These are phyloP conservation scores for Apiospora rasikravindrae DNA, from an alignment of 2,329 filamentous ascomycete species.

Conservation along the genomic window DNA sequence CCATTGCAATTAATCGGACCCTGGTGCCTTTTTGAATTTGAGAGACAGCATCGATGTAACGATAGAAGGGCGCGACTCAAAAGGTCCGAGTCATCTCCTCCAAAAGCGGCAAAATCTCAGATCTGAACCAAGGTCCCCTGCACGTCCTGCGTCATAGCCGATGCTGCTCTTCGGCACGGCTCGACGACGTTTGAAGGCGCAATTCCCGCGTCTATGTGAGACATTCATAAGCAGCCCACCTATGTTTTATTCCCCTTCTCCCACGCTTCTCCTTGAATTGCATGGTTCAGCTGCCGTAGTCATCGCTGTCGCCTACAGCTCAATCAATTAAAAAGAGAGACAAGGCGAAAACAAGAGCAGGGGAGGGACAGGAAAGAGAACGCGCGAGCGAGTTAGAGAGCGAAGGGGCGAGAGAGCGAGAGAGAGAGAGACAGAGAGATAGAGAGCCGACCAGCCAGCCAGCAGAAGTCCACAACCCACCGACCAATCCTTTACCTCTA, in stretches of 20 bases:
- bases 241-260: neutral
- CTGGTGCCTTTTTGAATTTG: neutral
- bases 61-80: conserved; percentile 17
- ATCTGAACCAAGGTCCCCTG: conserved; percentile 21
- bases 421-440: neutral
- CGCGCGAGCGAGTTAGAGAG: neutral
- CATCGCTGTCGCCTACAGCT: neutral
- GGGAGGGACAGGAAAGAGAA: too few relatives aligned
- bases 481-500: neutral
- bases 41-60: conserved; percentile 12
- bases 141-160: conserved; percentile 20
- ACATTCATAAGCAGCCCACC: conserved; percentile 11
- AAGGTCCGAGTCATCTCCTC: conserved; percentile 17
- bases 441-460: neutral
- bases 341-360: too few relatives aligned
- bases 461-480: neutral
- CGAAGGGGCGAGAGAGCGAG: neutral
- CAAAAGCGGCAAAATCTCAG: conserved; percentile 18
- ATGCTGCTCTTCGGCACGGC: conserved; percentile 21
- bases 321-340: neutral
- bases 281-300: conserved; percentile 2
- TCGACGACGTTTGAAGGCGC: conserved; percentile 20
- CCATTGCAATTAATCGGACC: conserved; percentile 8
- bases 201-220: conserved; percentile 20
- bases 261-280: neutral